Evolutionary conservation across 805 yeast species (phyloP).

Genomic region (Saccharomycopsis sp.): DNA sequence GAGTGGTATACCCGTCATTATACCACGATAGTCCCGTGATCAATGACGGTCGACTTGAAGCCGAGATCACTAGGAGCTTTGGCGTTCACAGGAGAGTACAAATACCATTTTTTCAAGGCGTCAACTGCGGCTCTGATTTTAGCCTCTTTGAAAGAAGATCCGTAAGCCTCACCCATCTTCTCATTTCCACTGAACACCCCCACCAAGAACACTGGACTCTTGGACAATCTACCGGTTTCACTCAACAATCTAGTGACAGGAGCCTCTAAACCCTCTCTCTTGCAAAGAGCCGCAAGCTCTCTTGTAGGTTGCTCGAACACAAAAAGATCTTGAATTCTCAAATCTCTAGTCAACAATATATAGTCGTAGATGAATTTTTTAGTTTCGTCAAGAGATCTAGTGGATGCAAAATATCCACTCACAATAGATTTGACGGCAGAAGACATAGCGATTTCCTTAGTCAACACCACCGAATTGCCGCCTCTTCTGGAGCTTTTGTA

Average conservation of each 20-base stretch:
- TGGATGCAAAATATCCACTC: conserved; percentile 74
- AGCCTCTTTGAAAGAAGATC: conserved; percentile 84
- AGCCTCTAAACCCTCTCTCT: conserved; percentile 61
- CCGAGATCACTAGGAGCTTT: conserved; percentile 54
- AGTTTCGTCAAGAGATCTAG: conserved; percentile 55
- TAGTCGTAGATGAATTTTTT: conserved; percentile 65
- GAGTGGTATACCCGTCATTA: conserved; percentile 20
- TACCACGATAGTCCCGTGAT: conserved; percentile 40
- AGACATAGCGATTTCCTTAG: conserved; percentile 36
- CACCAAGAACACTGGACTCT: conserved; percentile 79
- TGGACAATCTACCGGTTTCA: conserved; percentile 86
- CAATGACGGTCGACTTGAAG: conserved; percentile 32
- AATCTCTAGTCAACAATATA: conserved; percentile 65
- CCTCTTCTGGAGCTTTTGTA: neutral
- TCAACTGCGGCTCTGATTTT: conserved; percentile 87
- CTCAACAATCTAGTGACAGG: conserved; percentile 82
- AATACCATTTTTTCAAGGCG: conserved; percentile 86
- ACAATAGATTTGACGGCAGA: conserved; percentile 74
- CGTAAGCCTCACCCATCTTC: conserved; percentile 91
- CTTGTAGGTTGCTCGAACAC: conserved; percentile 80
- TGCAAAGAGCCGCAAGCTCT: conserved; percentile 71
- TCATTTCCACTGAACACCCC: conserved; percentile 83
- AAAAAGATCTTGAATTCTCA: conserved; percentile 69
- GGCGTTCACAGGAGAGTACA: conserved; percentile 71
- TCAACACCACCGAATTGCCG: neutral